phyloP scores from a whole-genome alignment of 1,284 basidiomycete genomes.

The Veloboletus limbatus region DNA sequence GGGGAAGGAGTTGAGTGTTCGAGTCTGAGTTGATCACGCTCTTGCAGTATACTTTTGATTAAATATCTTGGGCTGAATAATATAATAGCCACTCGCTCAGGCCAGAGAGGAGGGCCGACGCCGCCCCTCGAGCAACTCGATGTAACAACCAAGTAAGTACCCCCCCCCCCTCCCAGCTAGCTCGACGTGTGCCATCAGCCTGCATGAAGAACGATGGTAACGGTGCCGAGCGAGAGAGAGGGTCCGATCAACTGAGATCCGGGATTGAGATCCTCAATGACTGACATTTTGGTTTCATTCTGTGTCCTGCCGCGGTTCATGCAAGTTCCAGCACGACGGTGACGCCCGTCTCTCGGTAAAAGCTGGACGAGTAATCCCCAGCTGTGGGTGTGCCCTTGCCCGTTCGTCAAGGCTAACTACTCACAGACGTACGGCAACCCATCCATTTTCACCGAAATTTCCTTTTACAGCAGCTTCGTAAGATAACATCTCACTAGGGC shows the following conservation, averaged over 20 bases:
- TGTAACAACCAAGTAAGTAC: neutral
- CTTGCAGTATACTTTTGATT: constrained; percentile 11
- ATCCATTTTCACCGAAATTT: constrained; percentile 17
- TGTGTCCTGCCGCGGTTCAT: no score
- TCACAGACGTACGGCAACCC: neutral
- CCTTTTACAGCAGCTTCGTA: constrained; percentile 23
- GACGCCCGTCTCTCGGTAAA: neutral
- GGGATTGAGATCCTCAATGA: constrained; percentile 24
- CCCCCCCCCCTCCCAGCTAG: no score
- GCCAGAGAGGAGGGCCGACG: constrained; percentile 1
- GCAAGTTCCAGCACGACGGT: constrained; percentile 1
- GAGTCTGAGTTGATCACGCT: constrained; percentile 23
- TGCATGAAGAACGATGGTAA: constrained; percentile 7
- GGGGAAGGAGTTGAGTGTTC: constrained; percentile 7
- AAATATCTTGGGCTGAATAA: constrained; percentile 36
- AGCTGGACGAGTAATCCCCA: neutral
- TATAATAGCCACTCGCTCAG: constrained; percentile 15
- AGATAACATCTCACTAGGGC: constrained; percentile 11
- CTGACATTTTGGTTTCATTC: constrained; percentile 1
- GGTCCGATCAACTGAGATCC: constrained; percentile 33
- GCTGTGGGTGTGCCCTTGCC: neutral
- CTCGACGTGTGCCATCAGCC: constrained; percentile 6
- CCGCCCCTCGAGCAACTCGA: neutral
- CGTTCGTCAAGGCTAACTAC: no score
- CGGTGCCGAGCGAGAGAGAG: constrained; percentile 25